A percentile compares a stretch with the other conserved stretches of the same genome.
These are phyloP conservation scores for Aspergillus bombycis DNA, from an alignment of 2,329 filamentous ascomycete species.

Conservation along the genomic window DNA sequence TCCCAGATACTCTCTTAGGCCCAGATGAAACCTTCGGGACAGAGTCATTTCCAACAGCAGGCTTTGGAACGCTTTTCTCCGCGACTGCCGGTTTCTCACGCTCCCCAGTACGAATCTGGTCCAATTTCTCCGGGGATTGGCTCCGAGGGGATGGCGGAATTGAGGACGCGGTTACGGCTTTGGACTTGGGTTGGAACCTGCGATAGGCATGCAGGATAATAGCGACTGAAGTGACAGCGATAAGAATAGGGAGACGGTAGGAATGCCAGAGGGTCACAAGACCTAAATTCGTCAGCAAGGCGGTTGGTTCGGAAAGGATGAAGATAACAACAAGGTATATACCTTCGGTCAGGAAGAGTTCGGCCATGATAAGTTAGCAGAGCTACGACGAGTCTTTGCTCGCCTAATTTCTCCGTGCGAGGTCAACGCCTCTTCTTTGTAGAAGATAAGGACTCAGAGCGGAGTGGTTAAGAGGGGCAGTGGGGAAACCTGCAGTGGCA, in stretches of 20 bases:
- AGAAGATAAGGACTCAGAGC: background rate
- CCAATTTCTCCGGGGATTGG: constrained; percentile 27
- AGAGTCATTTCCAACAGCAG: constrained; percentile 4
- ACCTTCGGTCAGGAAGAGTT: background rate
- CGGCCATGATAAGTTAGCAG: background rate
- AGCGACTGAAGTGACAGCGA: constrained; percentile 42
- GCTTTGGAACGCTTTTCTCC: constrained; percentile 6
- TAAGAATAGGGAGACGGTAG: constrained; percentile 50
- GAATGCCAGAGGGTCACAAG: constrained; percentile 51
- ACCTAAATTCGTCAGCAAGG: constrained; percentile 28
- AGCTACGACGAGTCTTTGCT: background rate
- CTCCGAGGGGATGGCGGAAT: constrained; percentile 36
- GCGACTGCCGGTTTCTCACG: background rate
- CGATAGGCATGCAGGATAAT: constrained; percentile 33
- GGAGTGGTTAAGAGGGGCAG: background rate
- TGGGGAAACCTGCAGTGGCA: background rate
- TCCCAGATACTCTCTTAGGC: constrained; percentile 40
- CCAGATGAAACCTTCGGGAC: constrained; percentile 26
- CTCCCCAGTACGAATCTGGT: constrained; percentile 14
- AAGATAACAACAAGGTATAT: background rate
- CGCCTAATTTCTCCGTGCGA: background rate
- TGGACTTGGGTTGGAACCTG: constrained; percentile 27
- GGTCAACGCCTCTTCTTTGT: background rate
- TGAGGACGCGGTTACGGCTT: constrained; percentile 33
- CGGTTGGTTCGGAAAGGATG: background rate